phyloP scores from a whole-genome alignment of 1,284 basidiomycete species.

The Trichosporon ovoides region DNA sequence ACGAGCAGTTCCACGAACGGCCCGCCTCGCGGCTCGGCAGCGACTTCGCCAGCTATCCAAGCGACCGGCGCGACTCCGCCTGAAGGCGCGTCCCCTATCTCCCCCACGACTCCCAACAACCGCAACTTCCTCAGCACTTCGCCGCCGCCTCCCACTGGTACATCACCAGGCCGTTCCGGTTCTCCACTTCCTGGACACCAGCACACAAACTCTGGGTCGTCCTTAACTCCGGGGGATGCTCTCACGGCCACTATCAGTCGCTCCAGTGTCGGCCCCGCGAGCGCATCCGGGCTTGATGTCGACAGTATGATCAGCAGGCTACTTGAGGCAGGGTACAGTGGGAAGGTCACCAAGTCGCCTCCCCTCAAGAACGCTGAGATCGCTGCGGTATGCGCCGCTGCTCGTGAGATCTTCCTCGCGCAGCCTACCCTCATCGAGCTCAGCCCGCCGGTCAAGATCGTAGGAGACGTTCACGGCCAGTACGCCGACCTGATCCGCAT shows the following conservation, averaged over 20 bases:
- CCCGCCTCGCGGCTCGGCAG: background rate
- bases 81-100: conserved; percentile 31
- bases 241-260: conserved; percentile 36
- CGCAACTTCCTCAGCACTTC: conserved; percentile 28
- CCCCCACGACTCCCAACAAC: conserved; percentile 43
- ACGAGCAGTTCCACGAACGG: conserved; percentile 3
- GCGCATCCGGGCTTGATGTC: conserved; percentile 63
- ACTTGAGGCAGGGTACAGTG: conserved; percentile 93
- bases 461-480: conserved; percentile 98
- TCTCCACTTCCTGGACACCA: conserved; percentile 26
- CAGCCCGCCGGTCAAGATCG: conserved; percentile 97
- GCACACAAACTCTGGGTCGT: conserved; percentile 26
- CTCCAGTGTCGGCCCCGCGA: conserved; percentile 21
- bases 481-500: conserved; percentile 97
- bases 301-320: conserved; percentile 98
- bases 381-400: conserved; percentile 89
- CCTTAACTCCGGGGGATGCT: conserved; percentile 35
- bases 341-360: conserved; percentile 94
- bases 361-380: conserved; percentile 97
- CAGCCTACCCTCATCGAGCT: conserved; percentile 98
- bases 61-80: conserved; percentile 14
- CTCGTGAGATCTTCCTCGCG: conserved; percentile 90
- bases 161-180: conserved; percentile 23
- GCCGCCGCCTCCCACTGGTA: conserved; percentile 36
- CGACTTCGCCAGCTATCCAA: conserved; percentile 12